Base-by-base conservation (phyloP, 306 rosid species). In the Herpetospermum pedunculosum region DNA sequence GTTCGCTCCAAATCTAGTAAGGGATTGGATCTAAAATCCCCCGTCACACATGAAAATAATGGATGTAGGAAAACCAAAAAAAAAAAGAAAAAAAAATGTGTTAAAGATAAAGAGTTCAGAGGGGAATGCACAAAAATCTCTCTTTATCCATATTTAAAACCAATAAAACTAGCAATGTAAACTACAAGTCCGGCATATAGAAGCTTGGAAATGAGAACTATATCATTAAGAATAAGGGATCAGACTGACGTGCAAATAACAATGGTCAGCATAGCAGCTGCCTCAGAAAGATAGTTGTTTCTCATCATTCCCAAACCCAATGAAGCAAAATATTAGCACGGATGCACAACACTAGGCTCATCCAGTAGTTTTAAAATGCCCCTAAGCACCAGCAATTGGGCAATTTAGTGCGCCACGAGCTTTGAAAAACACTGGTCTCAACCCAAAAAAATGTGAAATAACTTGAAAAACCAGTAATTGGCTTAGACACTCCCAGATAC, bases 1-100 rank as follows among this genome's bases (percentile, higher is more conserved):
- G 80, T 78, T 83, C 78, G 90, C 90, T 73, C 85, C 94, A 76
- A 6, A 58, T 4, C 30, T 74, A 75, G 83, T 55, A 50, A 69
- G 76, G 84, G 83, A 57, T 34, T 34, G 81, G 72, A 76, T 52
- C 28, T 21, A 59, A 78, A 86, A 73, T 76, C 90, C 72, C 88
- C 77, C 84, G 87, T 80, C 90, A 81, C 72, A 40, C 5, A 30
- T 52, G 58, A 19, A 52, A n/a, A n/a, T 16, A 19, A 19, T 50
- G 28, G 11, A 50, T 5, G 57, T 18, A 32, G 15, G 4, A 18
- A 18, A 16, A 62, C 15, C 14, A 0, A 30, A 25, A 57, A 32
- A 28, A 26, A 0, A 5, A 6, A 2, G 14, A 14, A 41, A 9
- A 6, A 15, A 34, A 34, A n/a, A 47, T 1, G 1, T 8, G 15